Percentiles rank a stretch among this genome's conserved stretches.
Conservation (phyloP, 2,329 filamentous ascomycete genomes). For the Pyricularia grisea region DNA sequence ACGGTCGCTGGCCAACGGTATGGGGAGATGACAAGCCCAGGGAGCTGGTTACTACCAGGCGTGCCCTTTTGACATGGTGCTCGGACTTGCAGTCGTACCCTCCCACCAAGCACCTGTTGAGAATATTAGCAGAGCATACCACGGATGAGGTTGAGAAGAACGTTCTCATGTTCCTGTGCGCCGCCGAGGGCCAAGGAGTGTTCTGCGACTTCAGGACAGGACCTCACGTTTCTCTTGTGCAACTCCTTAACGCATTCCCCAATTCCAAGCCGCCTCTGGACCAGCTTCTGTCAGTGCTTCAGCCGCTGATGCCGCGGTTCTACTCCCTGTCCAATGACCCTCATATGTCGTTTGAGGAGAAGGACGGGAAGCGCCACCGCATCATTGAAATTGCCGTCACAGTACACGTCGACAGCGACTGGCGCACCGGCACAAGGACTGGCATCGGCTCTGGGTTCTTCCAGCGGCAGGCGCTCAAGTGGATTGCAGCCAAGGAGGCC, state of each 20-base stretch:
- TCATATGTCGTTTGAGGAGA: slow-evolving; percentile 58
- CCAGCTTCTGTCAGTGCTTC: slow-evolving; percentile 67
- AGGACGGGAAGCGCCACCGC: slow-evolving; percentile 62
- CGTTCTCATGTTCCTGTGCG: slow-evolving; percentile 76
- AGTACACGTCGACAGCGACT: slow-evolving; percentile 79
- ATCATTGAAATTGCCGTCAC: slow-evolving; percentile 96
- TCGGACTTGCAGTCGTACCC: slow-evolving; percentile 88
- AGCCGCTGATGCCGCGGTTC: slow-evolving; percentile 92
- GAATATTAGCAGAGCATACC: slow-evolving; percentile 78
- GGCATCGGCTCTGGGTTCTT: slow-evolving; percentile 92
- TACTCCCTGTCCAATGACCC: slow-evolving; percentile 97
- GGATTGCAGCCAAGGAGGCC: slow-evolving; percentile 56
- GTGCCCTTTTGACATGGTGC: slow-evolving; percentile 93
- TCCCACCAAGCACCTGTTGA: slow-evolving; percentile 78
- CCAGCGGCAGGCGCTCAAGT: slow-evolving; percentile 69
- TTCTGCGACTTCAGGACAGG: slow-evolving; percentile 94
- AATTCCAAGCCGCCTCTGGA: slow-evolving; percentile 84
- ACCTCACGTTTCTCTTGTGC: slow-evolving; percentile 73
- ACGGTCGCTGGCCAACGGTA: slow-evolving; percentile 90
- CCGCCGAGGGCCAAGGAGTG: slow-evolving; percentile 79
- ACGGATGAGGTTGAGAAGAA: slow-evolving; percentile 75
- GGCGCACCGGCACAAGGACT: slow-evolving; percentile 61
- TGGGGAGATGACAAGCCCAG: slow-evolving; percentile 87
- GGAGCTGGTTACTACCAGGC: slow-evolving; percentile 79
- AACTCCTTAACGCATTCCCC: slow-evolving; percentile 86